Base-by-base conservation (phyloP, 129 eudicot species). In the Saussurea involucrata region DNA sequence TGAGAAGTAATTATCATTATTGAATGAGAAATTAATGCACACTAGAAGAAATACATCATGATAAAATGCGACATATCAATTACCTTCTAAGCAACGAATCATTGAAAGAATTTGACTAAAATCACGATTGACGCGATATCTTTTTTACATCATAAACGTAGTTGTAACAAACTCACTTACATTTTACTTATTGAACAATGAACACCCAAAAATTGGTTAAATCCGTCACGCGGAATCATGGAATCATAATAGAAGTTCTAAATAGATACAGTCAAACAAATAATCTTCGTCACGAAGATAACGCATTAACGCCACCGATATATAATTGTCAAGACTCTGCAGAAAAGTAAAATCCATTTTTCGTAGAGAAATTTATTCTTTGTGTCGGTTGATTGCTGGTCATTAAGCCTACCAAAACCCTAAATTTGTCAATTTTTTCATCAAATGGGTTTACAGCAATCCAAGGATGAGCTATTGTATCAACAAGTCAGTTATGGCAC, bases 401-500 rank as follows among this genome's bases (percentile, higher is more conserved):
- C 6, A 65, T 63, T 34, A 24, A 24, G 57, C 17, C 36, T 27
- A 68, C 57, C 55, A 79, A 76, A 72, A 72, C 83, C 83, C 74
- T 24, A 80, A 73, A 24, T 63, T 80, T 1, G 32, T 73, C 8
- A 65, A 24, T 24, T 72, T 44, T 31, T 2, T 42, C 4, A 8
- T 31, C 42, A 5, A 68, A 94, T 91, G 97, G 97, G 97, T 76
- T 90, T 80, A 68, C 89, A 83, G 71, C 96, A 89, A 85, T 91
- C 98, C 32, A 94, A 91, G 74, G 96, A 89, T 74, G 93, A 89
- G 82, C 85, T 89, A 82, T 61, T 95, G 87, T 89, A 78, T 70
- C 93, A 91, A 78, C 96, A 95, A 74, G 97, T 87, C 37, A 81
- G 69, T 83, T 83, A 83, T 82, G 97, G 93, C 15, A 88, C 77